Evolutionary conservation across 768 basidiomycete genomes (phyloP).

Genomic region (Guyanaporus albipodus): DNA sequence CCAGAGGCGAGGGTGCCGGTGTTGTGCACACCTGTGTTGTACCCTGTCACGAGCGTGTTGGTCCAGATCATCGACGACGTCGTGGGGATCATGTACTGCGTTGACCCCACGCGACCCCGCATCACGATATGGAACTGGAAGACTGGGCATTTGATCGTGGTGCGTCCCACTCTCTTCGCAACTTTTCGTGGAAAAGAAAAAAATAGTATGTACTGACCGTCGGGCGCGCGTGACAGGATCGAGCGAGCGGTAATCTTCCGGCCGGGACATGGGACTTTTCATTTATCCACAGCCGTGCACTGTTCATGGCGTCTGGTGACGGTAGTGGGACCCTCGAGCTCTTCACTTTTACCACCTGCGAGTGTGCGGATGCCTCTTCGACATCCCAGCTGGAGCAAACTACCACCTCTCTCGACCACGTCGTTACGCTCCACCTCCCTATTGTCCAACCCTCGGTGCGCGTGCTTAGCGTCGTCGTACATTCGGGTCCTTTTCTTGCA

Average conservation of each 20-base stretch:
- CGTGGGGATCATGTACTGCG: slow-evolving; percentile 44
- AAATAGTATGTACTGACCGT: too few species aligned
- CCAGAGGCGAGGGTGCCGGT: slow-evolving; percentile 35
- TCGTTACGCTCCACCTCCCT: slow-evolving; percentile 17
- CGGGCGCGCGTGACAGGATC: slow-evolving; percentile 24
- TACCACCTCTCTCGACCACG: slow-evolving; percentile 12
- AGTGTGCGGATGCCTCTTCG: background rate
- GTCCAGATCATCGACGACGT: slow-evolving; percentile 55
- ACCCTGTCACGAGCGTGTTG: slow-evolving; percentile 30
- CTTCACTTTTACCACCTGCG: slow-evolving; percentile 37
- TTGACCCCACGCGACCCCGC: slow-evolving; percentile 21
- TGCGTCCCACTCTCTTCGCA: slow-evolving; percentile 25
- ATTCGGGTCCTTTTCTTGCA: slow-evolving; percentile 34
- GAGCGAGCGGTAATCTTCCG: slow-evolving; percentile 22
- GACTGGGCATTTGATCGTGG: slow-evolving; percentile 39
- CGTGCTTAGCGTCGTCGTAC: slow-evolving; percentile 24
- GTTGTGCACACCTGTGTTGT: slow-evolving; percentile 24
- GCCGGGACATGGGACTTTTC: slow-evolving; percentile 40
- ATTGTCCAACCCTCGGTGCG: slow-evolving; percentile 2
- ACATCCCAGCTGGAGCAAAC: background rate
- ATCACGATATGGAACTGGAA: slow-evolving; percentile 51
- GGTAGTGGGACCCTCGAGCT: slow-evolving; percentile 40
- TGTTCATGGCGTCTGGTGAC: slow-evolving; percentile 36
- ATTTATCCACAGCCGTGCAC: slow-evolving; percentile 42
- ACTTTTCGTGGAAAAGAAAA: background rate